Evolutionary conservation across 768 basidiomycete genomes (phyloP), one percentile per base, ranked within the genome.

Genomic region (Lactarius evosmus): DNA sequence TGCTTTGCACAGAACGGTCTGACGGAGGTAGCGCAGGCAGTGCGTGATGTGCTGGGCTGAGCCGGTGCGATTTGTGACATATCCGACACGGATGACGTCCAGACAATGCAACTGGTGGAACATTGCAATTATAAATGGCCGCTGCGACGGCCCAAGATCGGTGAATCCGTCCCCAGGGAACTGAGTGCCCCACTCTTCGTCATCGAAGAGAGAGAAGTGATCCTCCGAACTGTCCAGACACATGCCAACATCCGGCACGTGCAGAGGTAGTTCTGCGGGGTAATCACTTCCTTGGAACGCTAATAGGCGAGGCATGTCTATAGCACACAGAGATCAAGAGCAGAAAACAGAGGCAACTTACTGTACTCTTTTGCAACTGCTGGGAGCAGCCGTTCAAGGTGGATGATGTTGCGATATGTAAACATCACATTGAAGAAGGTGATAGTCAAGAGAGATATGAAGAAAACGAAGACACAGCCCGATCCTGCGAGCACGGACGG

Each of bases 11-110:
- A 74, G 65, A 16, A 70, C 63, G 30, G 60, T 60, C 66, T 72
- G 70, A 12, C 70, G 66, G 27, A 74, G 60, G 62, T 74, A 74
- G 22, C 61, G 53, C 46, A 74, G 56, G 58, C 73, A 74, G 52
- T 74, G 73, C 59, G 66, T 55, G 58, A 70, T 49, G 61, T 74
- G 46, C 7, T 22, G n/a, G 16, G 27, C 51, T 4, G 51, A 32
- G 44, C 44, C 44, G 1, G 30, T 52, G 7, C 30, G 51, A 52
- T 32, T 32, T 25, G 25, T 52, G 51, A 52, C 30, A 17, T 12
- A 52, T 14, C 30, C 30, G 51, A 32, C 46, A 1, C 46, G 46
- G 46, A 49, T 49, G 46, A 22, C 9, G 8, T n/a, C 46, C 8
- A 49, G 46, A 27, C 46, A 49, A 9, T 49, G 46, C 27, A 49